These are phyloP conservation scores for Candida argentea DNA, from an alignment of 805 yeast genomes.

Conservation along the genomic window DNA sequence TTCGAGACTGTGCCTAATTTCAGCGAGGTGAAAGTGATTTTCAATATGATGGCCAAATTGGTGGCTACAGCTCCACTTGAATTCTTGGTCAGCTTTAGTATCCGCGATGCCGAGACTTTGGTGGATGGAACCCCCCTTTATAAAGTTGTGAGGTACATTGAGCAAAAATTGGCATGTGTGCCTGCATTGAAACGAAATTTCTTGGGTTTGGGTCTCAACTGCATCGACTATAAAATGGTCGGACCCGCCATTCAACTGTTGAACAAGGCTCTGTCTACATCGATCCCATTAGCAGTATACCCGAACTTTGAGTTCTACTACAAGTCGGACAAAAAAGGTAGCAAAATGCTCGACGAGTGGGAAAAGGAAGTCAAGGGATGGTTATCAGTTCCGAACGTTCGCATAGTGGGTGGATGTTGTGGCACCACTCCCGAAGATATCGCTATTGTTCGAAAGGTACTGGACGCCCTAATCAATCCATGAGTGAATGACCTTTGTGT, in stretches of 20 bases:
- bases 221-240: constrained; percentile 42
- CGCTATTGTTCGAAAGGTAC: constrained; percentile 4
- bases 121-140: constrained; percentile 23
- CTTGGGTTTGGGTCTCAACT: constrained; percentile 58
- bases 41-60: constrained; percentile 26
- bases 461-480: too few relatives aligned
- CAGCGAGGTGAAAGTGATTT: constrained; percentile 43
- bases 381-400: constrained; percentile 30
- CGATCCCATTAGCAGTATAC: constrained; percentile 42
- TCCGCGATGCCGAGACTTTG: constrained; percentile 12
- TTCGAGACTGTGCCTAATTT: constrained; percentile 67
- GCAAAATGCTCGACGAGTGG: constrained; percentile 22
- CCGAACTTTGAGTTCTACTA: constrained; percentile 73
- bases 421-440: constrained; percentile 51
- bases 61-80: constrained; percentile 18
- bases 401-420: constrained; percentile 67
- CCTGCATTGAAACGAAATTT: constrained; percentile 14
- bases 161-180: constrained; percentile 5
- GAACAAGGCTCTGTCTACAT: constrained; percentile 6
- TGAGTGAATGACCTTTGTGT: background rate
- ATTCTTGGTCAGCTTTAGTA: constrained; percentile 34
- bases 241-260: constrained; percentile 28
- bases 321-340: constrained; percentile 10
- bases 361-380: constrained; percentile 28
- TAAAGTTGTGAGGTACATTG: constrained; percentile 11